Conservation (phyloP, 768 basidiomycete genomes). For the Coprinopsis sp. region DNA sequence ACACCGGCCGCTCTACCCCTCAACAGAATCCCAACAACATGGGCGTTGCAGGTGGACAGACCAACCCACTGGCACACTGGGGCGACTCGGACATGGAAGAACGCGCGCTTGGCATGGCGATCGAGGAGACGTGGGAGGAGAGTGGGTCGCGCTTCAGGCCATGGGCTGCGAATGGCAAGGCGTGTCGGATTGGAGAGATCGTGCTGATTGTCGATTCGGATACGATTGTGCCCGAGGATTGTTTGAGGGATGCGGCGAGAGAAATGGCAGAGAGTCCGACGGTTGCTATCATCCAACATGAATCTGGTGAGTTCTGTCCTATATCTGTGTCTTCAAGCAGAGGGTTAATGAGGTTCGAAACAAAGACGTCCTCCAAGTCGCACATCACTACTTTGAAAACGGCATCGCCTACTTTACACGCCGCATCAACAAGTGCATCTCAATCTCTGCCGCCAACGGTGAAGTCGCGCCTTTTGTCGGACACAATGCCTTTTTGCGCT, state of each 20-base stretch:
- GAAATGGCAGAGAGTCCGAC: slow-evolving; percentile 73
- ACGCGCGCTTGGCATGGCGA: slow-evolving; percentile 62
- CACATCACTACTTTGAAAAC: slow-evolving; percentile 85
- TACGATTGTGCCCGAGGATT: slow-evolving; percentile 76
- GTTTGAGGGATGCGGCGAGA: slow-evolving; percentile 78
- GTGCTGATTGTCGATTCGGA: slow-evolving; percentile 79
- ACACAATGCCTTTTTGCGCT: slow-evolving; percentile 80
- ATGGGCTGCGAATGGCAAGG: slow-evolving; percentile 71
- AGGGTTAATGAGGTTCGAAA: neutral
- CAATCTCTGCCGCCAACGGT: slow-evolving; percentile 75
- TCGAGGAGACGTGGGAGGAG: slow-evolving; percentile 63
- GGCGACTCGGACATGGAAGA: slow-evolving; percentile 57
- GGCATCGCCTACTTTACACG: slow-evolving; percentile 82
- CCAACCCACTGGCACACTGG: slow-evolving; percentile 12
- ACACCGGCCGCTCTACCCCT: too few species aligned
- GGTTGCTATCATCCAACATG: slow-evolving; percentile 85
- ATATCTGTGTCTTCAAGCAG: slow-evolving; percentile 7
- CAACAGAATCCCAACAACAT: too few species aligned
- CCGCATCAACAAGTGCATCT: slow-evolving; percentile 72
- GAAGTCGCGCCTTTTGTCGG: slow-evolving; percentile 82
- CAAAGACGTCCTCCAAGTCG: slow-evolving; percentile 78
- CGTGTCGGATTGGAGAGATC: slow-evolving; percentile 68
- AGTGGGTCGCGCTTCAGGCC: slow-evolving; percentile 48
- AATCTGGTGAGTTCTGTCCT: slow-evolving; percentile 45
- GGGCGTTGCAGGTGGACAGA: too few species aligned